Evolutionary conservation across 192 early-diverging fungal genomes (phyloP).

Genomic region (Rhizoclosmatium globosum): DNA sequence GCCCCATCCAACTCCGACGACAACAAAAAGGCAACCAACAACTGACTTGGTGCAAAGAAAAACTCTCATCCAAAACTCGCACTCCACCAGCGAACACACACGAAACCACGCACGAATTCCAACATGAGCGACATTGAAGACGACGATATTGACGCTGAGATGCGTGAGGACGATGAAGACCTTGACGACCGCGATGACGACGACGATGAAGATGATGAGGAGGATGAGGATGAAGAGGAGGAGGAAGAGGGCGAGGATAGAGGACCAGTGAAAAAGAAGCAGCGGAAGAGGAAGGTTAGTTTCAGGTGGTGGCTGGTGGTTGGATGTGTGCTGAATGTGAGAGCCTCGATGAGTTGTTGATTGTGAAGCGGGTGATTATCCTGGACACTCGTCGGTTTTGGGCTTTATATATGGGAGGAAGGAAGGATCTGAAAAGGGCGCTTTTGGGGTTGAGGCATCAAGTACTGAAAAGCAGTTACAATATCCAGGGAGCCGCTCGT

Average conservation of each 20-base stretch:
- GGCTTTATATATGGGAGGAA: no score
- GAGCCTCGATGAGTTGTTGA: background rate
- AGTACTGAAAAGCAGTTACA: no score
- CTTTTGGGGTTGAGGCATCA: no score
- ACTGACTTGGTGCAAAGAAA: no score
- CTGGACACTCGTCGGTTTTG: no score
- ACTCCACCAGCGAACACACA: background rate
- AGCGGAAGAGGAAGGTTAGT: background rate
- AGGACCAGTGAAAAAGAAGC: slow-evolving; percentile 6
- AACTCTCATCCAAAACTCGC: no score
- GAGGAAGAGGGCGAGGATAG: slow-evolving; percentile 20
- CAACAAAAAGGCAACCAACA: no score
- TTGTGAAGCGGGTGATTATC: no score
- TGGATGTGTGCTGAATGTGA: background rate
- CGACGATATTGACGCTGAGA: background rate
- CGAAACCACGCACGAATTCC: background rate
- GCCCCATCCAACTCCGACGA: no score
- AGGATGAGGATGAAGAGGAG: slow-evolving; percentile 31
- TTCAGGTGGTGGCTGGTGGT: background rate
- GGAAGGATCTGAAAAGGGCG: no score
- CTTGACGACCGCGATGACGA: slow-evolving; percentile 5
- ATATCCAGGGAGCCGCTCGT: slow-evolving; percentile 10
- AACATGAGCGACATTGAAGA: slow-evolving; percentile 28
- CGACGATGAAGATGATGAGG: slow-evolving; percentile 32
- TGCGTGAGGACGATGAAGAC: slow-evolving; percentile 23